Base-by-base conservation (phyloP, 129 eudicot species). In the Tagetes patula region DNA sequence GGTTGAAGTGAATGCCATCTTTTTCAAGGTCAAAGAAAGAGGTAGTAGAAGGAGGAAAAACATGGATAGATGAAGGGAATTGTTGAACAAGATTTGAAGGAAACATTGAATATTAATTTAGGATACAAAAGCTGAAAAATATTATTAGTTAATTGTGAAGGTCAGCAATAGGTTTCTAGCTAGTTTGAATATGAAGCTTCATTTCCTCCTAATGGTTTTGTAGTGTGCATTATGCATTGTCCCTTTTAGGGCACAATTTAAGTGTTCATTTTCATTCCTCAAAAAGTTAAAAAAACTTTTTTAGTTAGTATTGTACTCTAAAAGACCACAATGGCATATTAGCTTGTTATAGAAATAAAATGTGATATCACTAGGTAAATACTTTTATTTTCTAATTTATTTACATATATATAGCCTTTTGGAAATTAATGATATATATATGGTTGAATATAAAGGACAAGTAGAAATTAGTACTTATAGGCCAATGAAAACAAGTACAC, bases 71-170 rank as follows among this genome's bases (percentile, higher is more conserved):
- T 37, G 75, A 53, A 27, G 64, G 75, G 68, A 8, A 70, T 31
- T 66, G 79, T 50, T 58, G 65, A 71, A 54, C 31, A 71, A 2
- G 65, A 27, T 71, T 71, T 54, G 75, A 20, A 32, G 65, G 14
- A 71, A 54, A 71, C 66, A 71, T 71, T 14, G 40, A 32, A 33
- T 59, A 59, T 33, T 20, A 20, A 20, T 59, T 11, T 59, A 59
- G 65, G 34, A 59, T 20, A 10, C 41, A 32, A 59, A 34, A 59
- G 33, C 65, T 33, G 20, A 33, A 59, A 59, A 59, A 3, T 59
- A 59, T 8, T 59, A 59, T 32, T 59, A 59, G 10, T 10, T 59
- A 32, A 59, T 33, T 59, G 65, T 2, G 65, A 59, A 59, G 42
- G 3, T 59, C 65, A 10, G 40, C 20, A 14, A 10, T 33, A 59